Evolutionary conservation across 1,139 yeast genomes (phyloP).

Genomic region (Saccharomyces pastorianus): DNA sequence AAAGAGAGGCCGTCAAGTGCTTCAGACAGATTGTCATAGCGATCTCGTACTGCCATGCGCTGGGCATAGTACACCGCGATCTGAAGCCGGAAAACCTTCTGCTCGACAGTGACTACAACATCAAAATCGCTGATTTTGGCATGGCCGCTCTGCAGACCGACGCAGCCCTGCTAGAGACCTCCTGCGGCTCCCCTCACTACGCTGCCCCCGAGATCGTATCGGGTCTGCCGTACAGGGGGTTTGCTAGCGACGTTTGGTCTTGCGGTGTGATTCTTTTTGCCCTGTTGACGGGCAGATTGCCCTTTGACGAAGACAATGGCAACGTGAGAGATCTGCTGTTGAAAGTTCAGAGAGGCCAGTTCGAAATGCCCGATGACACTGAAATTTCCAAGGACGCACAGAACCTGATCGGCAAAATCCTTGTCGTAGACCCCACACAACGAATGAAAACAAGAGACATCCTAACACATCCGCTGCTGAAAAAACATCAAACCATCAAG

Average conservation of each 20-base stretch:
- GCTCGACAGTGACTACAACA: slow-evolving; percentile 75
- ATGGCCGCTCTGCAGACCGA: slow-evolving; percentile 97
- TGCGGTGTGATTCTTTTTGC: slow-evolving; percentile 95
- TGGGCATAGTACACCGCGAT: slow-evolving; percentile 92
- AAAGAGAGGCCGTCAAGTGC: slow-evolving; percentile 79
- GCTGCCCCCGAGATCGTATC: slow-evolving; percentile 97
- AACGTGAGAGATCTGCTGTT: slow-evolving; percentile 75
- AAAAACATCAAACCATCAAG: slow-evolving; percentile 42
- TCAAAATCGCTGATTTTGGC: slow-evolving; percentile 97
- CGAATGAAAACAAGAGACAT: slow-evolving; percentile 74
- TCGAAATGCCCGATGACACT: slow-evolving; percentile 68
- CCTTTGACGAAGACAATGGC: slow-evolving; percentile 79
- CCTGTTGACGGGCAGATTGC: slow-evolving; percentile 84
- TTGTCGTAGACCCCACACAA: slow-evolving; percentile 70
- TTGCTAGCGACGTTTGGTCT: slow-evolving; percentile 96
- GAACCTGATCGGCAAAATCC: slow-evolving; percentile 62
- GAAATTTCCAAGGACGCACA: slow-evolving; percentile 57
- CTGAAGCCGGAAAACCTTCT: slow-evolving; percentile 89
- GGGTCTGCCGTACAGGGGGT: slow-evolving; percentile 90
- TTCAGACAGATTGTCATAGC: slow-evolving; percentile 90
- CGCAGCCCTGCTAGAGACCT: slow-evolving; percentile 78
- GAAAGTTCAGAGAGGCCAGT: slow-evolving; percentile 86
- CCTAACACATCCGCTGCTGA: slow-evolving; percentile 64
- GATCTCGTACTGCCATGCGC: slow-evolving; percentile 83
- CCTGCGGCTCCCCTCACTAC: slow-evolving; percentile 97